Base-by-base conservation (phyloP, 179 eudicot genomes). In the Heliamphora pulchella region DNA sequence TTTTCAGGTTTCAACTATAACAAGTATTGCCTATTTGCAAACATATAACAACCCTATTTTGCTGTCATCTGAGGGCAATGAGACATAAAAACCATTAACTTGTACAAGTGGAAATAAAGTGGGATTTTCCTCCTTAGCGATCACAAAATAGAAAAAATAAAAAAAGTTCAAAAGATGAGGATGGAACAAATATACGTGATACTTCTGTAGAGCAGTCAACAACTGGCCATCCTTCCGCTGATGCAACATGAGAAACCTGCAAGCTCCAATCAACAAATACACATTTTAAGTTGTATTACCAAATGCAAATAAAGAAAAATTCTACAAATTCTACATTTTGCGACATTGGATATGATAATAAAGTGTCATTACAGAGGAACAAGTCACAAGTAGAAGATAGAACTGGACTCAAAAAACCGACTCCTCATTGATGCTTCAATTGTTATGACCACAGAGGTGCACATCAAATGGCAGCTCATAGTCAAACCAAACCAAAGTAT, bases 191-290 rank as follows among this genome's bases (percentile, higher is more conserved):
- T 85, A 68, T 92, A 95, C 98, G 89, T 41, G 97, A 85, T 77
- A 93, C 86, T 80, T 84, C 86, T 6, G 82, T 65, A 58, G 93
- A 86, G 87, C 90, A 95, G 81, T 95, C 98, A 77, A 71, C 77
- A 55, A 95, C 22, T 18, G 95, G 93, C 88, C 86, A 89, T 82
- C 98, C 98, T 87, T 84, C 92, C 9, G 78, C 74, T 74, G 94
- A 87, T 81, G 93, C 95, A 86, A 86, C 79, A 80, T 92, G 95
- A 82, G 98, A 95, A 76, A 87, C 86, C 98, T 95, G 87, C 87
- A 88, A 83, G 75, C 31, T 69, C 20, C 44, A 81, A 73, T 64
- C 65, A 58, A 41, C 46, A 77, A 9, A 62, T 65, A 71, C 70
- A 8, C 8, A n/a, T 1, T 18, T 69, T 51, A 22, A 54, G 17